Base-by-base conservation (phyloP, 2,329 filamentous ascomycete species). In the Lachnellula subtilissima region DNA sequence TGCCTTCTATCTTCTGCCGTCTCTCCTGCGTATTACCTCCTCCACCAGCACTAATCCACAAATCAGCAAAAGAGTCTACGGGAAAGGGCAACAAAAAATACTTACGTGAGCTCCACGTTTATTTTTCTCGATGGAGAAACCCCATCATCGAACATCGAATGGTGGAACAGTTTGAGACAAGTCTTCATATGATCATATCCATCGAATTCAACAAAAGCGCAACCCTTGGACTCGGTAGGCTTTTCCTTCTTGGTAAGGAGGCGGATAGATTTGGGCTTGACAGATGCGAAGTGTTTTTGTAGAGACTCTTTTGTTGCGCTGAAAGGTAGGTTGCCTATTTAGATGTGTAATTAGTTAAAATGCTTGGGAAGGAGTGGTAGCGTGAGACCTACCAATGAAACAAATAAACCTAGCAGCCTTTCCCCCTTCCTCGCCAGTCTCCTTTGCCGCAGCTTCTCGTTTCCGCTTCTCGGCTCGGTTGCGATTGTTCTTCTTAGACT, bases 171-270 rank as follows among this genome's bases (percentile, higher is more conserved):
- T 73, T 92, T 89, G 58, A 97, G 79, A 69, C 91, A 96, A 35
- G 90, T 94, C 78, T 95, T 89, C 91, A 96, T 95, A 69, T 88
- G 84, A 73, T 92, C 88, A 74, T 86, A 95, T 64, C 85, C 81
- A 61, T 85, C 85, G 70, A 97, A 97, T 73, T 97, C 93, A 65
- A 97, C 78, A 72, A 97, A 96, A 5, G 89, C 91, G 66, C 88
- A 87, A 37, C 91, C 89, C 64, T 87, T 87, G 67, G 83, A 87
- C 62, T 85, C 83, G 53, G 76, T 78, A 12, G 81, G 78, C 61
- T 84, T 77, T 53, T 76, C 76, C 63, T 84, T 84, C 66, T 88
- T 81, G 52, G 85, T 89, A 48, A 89, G 83, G 59, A 90, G 85
- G 22, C 93, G 89, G 50, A 94, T 79, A 2, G 81, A 80, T 52